A percentile compares a stretch with the other conserved stretches of the same genome.
These are phyloP conservation scores for Salix brachista DNA, from an alignment of 345 rosid genomes.

Conservation along the genomic window DNA sequence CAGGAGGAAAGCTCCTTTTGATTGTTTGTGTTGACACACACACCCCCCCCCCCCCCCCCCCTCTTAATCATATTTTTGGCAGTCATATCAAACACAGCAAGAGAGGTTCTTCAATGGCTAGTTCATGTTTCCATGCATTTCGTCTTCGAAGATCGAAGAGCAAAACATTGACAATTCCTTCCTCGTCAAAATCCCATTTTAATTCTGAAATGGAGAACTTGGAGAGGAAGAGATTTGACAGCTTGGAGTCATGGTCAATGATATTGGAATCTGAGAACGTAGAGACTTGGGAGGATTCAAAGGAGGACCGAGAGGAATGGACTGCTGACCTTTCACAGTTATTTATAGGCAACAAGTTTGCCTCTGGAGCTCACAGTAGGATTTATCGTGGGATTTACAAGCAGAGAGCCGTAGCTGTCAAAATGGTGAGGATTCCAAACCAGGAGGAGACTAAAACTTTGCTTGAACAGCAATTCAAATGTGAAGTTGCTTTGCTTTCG, in stretches of 20 bases:
- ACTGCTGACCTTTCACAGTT: slow-evolving; percentile 97
- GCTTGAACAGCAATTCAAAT: slow-evolving; percentile 93
- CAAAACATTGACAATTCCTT: slow-evolving; percentile 40
- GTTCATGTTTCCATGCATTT: slow-evolving; percentile 72
- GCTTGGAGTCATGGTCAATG: slow-evolving; percentile 99
- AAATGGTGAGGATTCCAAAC: slow-evolving; percentile 93
- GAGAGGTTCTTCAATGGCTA: slow-evolving; percentile 40
- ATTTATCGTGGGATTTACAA: slow-evolving; percentile 93
- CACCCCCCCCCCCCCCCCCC: no score
- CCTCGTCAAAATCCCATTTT: slow-evolving; percentile 48
- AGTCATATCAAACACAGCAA: neutral
- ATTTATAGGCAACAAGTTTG: slow-evolving; percentile 94
- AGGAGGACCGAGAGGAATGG: slow-evolving; percentile 93
- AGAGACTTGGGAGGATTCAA: slow-evolving; percentile 86
- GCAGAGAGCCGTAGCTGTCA: slow-evolving; percentile 96
- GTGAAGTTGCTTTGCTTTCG: slow-evolving; percentile 92
- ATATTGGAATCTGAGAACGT: slow-evolving; percentile 90
- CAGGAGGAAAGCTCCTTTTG: slow-evolving; percentile 63
- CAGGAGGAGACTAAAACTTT: slow-evolving; percentile 67
- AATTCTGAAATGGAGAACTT: slow-evolving; percentile 65
- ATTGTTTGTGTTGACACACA: slow-evolving; percentile 31
- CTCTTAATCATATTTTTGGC: neutral
- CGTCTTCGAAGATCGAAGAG: slow-evolving; percentile 55
- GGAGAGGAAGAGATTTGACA: slow-evolving; percentile 91
- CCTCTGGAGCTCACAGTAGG: slow-evolving; percentile 91